Percentiles rank a stretch among this genome's conserved stretches.
These are phyloP conservation scores for Pedinophyceae sp. DNA, from an alignment of 139 green algal genomes.

Conservation along the genomic window DNA sequence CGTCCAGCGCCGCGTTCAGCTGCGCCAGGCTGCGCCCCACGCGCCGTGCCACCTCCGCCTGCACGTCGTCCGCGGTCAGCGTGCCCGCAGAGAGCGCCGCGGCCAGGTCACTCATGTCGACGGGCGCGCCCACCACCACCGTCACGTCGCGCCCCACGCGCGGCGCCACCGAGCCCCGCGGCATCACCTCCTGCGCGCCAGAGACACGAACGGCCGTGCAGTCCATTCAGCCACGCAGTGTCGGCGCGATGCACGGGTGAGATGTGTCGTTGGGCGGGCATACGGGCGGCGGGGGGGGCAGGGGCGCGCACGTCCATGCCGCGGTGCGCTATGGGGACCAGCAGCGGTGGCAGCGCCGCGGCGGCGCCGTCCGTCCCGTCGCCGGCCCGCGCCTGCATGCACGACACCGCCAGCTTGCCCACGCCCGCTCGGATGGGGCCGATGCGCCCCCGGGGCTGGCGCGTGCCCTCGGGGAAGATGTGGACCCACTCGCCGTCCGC, in stretches of 20 bases:
- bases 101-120: constrained; percentile 37
- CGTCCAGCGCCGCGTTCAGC: too few species aligned
- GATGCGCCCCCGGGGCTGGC: constrained; percentile 41
- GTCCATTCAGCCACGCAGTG: too few species aligned
- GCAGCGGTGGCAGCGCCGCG: constrained; percentile 27
- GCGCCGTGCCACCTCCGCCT: too few species aligned
- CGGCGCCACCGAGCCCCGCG: constrained; percentile 41
- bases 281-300: too few species aligned
- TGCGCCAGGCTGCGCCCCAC: too few species aligned
- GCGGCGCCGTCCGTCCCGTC: neutral
- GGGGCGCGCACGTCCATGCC: too few species aligned
- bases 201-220: too few species aligned
- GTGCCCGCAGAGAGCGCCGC: neutral
- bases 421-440: constrained; percentile 50
- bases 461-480: constrained; percentile 83
- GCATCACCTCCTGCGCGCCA: constrained; percentile 47
- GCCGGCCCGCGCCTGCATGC: constrained; percentile 7
- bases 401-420: constrained; percentile 43
- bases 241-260: too few species aligned
- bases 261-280: too few species aligned
- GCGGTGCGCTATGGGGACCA: constrained; percentile 72
- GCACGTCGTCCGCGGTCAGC: constrained; percentile 9
- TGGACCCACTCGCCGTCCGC: constrained; percentile 72
- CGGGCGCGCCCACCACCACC: constrained; percentile 52
- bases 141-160: constrained; percentile 24